Evolutionary conservation across 768 basidiomycete genomes (phyloP).

Genomic region (Clitopilus passeckerianus): DNA sequence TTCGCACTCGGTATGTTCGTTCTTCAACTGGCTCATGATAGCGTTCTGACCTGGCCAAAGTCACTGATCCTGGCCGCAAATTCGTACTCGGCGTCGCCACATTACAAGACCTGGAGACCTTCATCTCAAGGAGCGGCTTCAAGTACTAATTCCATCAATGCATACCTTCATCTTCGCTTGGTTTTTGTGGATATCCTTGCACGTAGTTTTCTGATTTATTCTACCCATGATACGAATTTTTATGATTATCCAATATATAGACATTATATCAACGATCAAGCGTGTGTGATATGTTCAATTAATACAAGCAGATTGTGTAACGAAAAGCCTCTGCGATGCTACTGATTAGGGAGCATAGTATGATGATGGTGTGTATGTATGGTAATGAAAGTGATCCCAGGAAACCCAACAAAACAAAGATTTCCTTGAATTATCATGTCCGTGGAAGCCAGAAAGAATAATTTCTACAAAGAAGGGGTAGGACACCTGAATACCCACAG

Average conservation of each 20-base stretch:
- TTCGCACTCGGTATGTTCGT: conserved; percentile 65
- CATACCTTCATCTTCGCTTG: not conserved
- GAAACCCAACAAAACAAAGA: not conserved
- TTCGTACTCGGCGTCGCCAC: conserved; percentile 84
- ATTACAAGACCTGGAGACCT: conserved; percentile 65
- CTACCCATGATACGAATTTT: not conserved
- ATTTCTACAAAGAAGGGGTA: not conserved
- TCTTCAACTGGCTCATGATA: not conserved
- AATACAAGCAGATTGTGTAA: not conserved
- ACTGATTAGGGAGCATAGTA: not conserved
- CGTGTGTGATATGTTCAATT: not conserved
- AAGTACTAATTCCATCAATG: not conserved
- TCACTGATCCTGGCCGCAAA: conserved; percentile 78
- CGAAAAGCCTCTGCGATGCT: not conserved
- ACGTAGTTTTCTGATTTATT: not conserved
- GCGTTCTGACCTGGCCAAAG: conserved; percentile 31
- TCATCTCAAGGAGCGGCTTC: conserved; percentile 47
- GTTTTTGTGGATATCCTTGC: not conserved
- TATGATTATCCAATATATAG: not conserved
- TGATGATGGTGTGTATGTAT: not conserved
- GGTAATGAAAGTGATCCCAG: not conserved
- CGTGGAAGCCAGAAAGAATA: not conserved
- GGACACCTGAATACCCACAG: not conserved
- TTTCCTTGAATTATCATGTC: not conserved
- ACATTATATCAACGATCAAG: not conserved